Evolutionary conservation across 345 rosid genomes (phyloP).

Genomic region (Eucalyptus pumila): DNA sequence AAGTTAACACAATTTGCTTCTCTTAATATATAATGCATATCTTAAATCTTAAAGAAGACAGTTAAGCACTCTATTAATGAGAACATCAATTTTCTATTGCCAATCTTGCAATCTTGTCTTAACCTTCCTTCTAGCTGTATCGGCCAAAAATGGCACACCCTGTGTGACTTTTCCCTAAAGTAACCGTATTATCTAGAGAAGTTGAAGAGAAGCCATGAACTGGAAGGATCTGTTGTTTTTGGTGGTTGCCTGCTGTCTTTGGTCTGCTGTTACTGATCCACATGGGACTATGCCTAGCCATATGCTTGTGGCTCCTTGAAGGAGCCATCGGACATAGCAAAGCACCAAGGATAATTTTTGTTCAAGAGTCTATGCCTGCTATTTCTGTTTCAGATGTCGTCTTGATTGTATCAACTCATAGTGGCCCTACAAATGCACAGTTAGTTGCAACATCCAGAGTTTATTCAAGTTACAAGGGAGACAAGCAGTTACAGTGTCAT

Average conservation of each 20-base stretch:
- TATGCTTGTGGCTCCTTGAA: not conserved
- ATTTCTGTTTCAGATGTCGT: not conserved
- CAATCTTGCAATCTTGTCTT: not conserved
- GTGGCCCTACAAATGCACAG: not conserved
- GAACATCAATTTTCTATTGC: not conserved
- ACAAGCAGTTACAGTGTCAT: not conserved
- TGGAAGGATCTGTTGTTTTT: not conserved
- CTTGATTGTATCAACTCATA: not conserved
- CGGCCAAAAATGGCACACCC: not conserved
- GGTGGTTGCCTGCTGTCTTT: not conserved
- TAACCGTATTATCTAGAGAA: not conserved
- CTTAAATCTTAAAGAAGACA: not conserved
- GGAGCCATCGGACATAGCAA: not conserved
- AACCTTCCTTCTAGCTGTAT: not conserved
- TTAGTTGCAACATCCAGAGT: not conserved
- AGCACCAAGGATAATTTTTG: not conserved
- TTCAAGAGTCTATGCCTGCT: not conserved
- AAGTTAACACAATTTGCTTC: not conserved
- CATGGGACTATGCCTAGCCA: not conserved
- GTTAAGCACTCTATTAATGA: not conserved
- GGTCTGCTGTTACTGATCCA: not conserved
- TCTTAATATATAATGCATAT: not conserved
- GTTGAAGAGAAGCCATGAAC: not conserved
- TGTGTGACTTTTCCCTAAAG: not conserved
- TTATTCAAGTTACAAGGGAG: not conserved